Evolutionary conservation across 768 basidiomycete species (phyloP).

Genomic region (Boletellus ananiceps): DNA sequence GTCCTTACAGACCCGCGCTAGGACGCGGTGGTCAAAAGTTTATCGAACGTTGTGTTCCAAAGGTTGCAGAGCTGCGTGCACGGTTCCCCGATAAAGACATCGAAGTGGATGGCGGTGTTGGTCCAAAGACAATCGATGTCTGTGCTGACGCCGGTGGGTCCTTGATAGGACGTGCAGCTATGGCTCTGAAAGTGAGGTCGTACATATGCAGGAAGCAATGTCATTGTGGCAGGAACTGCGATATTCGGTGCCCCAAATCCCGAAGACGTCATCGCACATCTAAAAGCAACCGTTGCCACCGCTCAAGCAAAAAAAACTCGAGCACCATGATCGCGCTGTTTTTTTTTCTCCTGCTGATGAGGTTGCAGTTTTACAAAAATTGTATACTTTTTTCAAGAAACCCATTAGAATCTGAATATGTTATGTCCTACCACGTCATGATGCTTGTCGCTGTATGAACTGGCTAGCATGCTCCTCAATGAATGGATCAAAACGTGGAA

Average conservation of each 20-base stretch:
- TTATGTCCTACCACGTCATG: constrained; percentile 23
- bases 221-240: constrained; percentile 96
- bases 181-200: background rate
- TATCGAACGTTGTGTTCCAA: constrained; percentile 85
- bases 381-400: background rate
- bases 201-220: constrained; percentile 74
- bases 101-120: constrained; percentile 98
- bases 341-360: background rate
- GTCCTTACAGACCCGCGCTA: constrained; percentile 23
- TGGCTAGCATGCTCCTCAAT: constrained; percentile 16
- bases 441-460: constrained; percentile 9
- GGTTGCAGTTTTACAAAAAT: background rate
- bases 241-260: constrained; percentile 84
- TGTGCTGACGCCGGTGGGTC: constrained; percentile 84
- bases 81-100: constrained; percentile 95
- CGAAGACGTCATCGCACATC: constrained; percentile 63
- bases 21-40: constrained; percentile 97
- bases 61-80: constrained; percentile 84
- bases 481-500: constrained; percentile 16
- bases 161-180: background rate
- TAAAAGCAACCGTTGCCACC: constrained; percentile 66
- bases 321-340: constrained; percentile 2
- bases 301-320: constrained; percentile 50
- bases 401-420: constrained; percentile 26
- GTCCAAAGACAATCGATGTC: constrained; percentile 77